phyloP scores from a whole-genome alignment of 192 early-diverging fungal species.

The Backusella macrospora region DNA sequence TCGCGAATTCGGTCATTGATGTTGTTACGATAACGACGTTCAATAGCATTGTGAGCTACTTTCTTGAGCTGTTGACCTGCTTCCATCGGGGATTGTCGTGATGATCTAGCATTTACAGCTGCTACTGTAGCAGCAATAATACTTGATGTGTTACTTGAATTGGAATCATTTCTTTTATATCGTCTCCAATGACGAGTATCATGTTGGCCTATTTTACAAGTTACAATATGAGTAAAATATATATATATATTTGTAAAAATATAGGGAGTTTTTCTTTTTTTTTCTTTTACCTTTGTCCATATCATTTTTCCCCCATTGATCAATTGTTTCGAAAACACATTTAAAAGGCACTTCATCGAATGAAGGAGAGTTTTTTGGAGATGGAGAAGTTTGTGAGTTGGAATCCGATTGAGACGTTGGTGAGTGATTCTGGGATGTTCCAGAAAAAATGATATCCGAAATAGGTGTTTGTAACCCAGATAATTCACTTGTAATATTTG shows the following conservation, averaged over 20 bases:
- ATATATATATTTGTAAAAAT: neutral
- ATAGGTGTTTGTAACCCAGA: neutral
- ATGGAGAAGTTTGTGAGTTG: neutral
- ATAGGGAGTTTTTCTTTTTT: neutral
- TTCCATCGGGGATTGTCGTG: neutral
- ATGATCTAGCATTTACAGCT: neutral
- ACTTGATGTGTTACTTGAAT: neutral
- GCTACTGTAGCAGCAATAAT: neutral
- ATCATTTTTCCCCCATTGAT: slow-evolving; percentile 14
- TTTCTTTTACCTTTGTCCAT: neutral
- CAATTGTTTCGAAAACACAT: slow-evolving; percentile 10
- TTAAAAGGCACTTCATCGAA: neutral
- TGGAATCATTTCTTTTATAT: neutral
- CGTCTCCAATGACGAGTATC: neutral
- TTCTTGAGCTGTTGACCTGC: slow-evolving; percentile 66
- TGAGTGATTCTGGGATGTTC: neutral
- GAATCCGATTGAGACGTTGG: neutral
- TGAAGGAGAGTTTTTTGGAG: neutral
- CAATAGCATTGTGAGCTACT: slow-evolving; percentile 93
- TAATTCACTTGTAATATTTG: neutral
- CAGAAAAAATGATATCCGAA: neutral
- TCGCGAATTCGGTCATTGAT: slow-evolving; percentile 93
- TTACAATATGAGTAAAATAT: too few species aligned
- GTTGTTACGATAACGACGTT: slow-evolving; percentile 93
- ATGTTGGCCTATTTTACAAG: neutral